These are phyloP conservation scores for Melanomma pulvis-pyrius DNA, from an alignment of 495 filamentous ascomycete genomes.

Conservation along the genomic window DNA sequence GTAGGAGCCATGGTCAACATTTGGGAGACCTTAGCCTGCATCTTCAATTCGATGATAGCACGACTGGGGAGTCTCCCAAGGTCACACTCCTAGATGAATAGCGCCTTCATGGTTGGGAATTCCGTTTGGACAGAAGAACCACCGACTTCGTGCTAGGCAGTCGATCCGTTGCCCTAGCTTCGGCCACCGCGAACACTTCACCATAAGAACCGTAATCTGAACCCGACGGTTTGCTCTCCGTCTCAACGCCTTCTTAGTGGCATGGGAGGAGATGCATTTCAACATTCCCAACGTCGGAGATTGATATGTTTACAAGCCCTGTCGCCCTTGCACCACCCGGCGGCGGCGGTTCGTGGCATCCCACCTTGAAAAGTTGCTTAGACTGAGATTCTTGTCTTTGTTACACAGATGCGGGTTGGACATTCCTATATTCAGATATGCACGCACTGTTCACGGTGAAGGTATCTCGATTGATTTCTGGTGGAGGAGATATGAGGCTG, in stretches of 20 bases:
- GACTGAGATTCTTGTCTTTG: constrained; percentile 24
- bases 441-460: too few relatives aligned
- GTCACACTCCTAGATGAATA: too few relatives aligned
- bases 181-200: neutral
- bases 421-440: constrained; percentile 12
- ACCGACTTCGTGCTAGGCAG: too few relatives aligned
- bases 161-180: too few relatives aligned
- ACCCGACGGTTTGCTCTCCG: neutral
- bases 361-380: constrained; percentile 21
- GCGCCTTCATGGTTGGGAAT: too few relatives aligned
- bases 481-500: too few relatives aligned
- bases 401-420: constrained; percentile 26
- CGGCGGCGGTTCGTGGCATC: constrained; percentile 4
- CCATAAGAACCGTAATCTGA: neutral
- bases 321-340: constrained; percentile 1
- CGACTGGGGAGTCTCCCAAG: too few relatives aligned
- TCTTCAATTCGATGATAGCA: too few relatives aligned
- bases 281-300: constrained; percentile 6
- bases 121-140: too few relatives aligned
- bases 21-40: too few relatives aligned
- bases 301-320: constrained; percentile 7
- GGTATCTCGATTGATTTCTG: neutral
- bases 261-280: neutral
- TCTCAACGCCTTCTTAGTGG: constrained; percentile 8
- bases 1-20: too few relatives aligned